Conservation (phyloP, 768 basidiomycete genomes). For the Vararia minispora region DNA sequence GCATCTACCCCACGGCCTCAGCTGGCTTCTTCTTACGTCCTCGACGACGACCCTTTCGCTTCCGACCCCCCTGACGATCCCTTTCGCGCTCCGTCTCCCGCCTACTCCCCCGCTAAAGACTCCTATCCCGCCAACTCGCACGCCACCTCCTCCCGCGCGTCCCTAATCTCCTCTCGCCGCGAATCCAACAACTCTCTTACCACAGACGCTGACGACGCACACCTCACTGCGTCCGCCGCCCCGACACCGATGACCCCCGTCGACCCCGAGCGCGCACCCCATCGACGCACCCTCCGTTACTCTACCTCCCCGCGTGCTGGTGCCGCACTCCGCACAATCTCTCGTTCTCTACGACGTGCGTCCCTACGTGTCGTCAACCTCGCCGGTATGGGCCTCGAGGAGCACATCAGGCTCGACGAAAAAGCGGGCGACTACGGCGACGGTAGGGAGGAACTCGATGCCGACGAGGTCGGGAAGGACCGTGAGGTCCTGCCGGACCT, state of each 20-base stretch:
- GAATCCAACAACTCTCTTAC: slow-evolving; percentile 23
- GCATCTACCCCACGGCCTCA: slow-evolving; percentile 5
- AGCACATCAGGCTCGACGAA: slow-evolving; percentile 41
- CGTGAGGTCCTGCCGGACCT: slow-evolving; percentile 27
- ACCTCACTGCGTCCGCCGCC: slow-evolving; percentile 32
- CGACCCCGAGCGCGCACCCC: slow-evolving; percentile 41
- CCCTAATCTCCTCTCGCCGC: slow-evolving; percentile 31
- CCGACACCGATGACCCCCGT: slow-evolving; percentile 15
- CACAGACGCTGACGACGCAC: slow-evolving; percentile 46
- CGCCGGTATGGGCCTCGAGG: slow-evolving; percentile 46
- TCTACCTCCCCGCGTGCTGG: slow-evolving; percentile 55
- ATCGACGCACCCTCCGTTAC: slow-evolving; percentile 39
- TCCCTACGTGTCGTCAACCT: slow-evolving; percentile 80
- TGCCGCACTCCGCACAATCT: slow-evolving; percentile 45
- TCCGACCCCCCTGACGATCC: slow-evolving; percentile 23
- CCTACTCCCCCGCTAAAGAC: slow-evolving; percentile 15
- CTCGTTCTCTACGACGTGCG: slow-evolving; percentile 45
- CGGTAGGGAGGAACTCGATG: slow-evolving; percentile 13
- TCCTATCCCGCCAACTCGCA: slow-evolving; percentile 30
- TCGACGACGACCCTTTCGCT: slow-evolving; percentile 39
- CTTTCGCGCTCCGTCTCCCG: slow-evolving; percentile 11
- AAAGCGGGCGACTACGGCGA: slow-evolving; percentile 10
- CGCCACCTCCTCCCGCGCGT: slow-evolving; percentile 39
- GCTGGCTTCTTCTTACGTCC: slow-evolving; percentile 7
- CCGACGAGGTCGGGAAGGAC: slow-evolving; percentile 19